Base-by-base conservation (phyloP, 2,329 filamentous ascomycete genomes). In the Fusarium metavorans region DNA sequence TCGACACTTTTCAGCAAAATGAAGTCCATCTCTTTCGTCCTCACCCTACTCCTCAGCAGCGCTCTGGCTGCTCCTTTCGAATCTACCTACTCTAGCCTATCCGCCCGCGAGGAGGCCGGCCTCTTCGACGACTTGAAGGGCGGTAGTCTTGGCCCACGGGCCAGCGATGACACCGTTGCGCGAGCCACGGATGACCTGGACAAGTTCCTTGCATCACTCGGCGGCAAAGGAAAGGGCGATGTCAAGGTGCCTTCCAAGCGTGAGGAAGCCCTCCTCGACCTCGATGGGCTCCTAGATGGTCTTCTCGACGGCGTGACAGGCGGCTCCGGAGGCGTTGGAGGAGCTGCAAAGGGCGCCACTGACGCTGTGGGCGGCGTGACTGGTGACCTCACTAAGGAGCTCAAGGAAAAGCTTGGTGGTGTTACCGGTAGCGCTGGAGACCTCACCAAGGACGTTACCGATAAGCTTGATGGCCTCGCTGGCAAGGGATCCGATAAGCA, bases 21-120 rank as follows among this genome's bases (percentile, higher is more conserved):
- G 72, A 75, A 75, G 66, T 48, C 70, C 9, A n/a, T 64, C 35
- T 52, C 63, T 14, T 16, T 69, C 48, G 60, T 50, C 48, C 63
- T 73, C 43, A 69, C 68, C 20, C 23, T 72, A 5, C 60, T 56
- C 10, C 50, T 56, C 18, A 66, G 56, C 57, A 73, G 50, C 32
- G 60, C 64, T 23, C 27, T 72, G 32, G 66, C 66, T 32, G 66
- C 66, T 23, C 63, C 67, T 5, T 30, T 64, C 34, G 61, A 65
- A 7, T 56, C 62, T 5, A 66, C 66, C 57, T 61, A 71, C 43
- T 63, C 60, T 35, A 70, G 57, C 23, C 30, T 71, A 43, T 57
- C 68, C 54, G 52, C 71, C n/a, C 68, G 50, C 18, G 66, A 71
- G 34, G 52, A 66, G 7, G 66, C 69, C 16, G 61, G 43, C 32